Percentiles rank a stretch among this genome's conserved stretches.
Evolutionary conservation across 805 yeast species (phyloP).

Genomic region (Starmerella apis): DNA sequence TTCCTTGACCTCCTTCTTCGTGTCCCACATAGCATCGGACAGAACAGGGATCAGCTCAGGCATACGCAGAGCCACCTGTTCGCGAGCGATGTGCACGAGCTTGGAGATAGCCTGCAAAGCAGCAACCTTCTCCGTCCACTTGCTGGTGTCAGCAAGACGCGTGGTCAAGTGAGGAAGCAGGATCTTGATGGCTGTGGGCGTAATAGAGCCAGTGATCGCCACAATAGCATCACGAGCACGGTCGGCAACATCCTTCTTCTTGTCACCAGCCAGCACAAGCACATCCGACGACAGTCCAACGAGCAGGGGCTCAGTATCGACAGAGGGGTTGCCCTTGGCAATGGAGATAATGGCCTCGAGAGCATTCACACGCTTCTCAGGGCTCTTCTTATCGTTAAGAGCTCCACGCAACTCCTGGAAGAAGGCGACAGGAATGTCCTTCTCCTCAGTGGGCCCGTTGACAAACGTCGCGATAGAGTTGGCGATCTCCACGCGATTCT

Average conservation of each 20-base stretch:
- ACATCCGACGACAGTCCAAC: conserved; percentile 62
- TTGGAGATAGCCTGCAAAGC: conserved; percentile 73
- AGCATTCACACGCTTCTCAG: conserved; percentile 57
- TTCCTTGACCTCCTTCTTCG: conserved; percentile 94
- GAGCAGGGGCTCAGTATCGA: conserved; percentile 71
- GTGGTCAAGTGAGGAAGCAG: conserved; percentile 69
- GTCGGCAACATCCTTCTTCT: conserved; percentile 62
- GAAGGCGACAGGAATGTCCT: conserved; percentile 89
- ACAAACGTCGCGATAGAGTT: conserved; percentile 82
- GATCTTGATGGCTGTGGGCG: conserved; percentile 89
- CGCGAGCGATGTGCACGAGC: conserved; percentile 88
- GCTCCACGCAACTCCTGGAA: conserved; percentile 66
- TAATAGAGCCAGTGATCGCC: conserved; percentile 69
- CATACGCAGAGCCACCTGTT: conserved; percentile 96
- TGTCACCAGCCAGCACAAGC: conserved; percentile 79
- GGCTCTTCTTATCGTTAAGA: conserved; percentile 69
- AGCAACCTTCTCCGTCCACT: conserved; percentile 98
- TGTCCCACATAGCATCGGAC: conserved; percentile 99
- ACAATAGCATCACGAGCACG: conserved; percentile 67
- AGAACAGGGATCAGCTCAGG: conserved; percentile 97
- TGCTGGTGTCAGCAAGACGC: conserved; percentile 54
- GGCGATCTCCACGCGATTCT: conserved; percentile 76
- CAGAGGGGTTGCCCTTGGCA: conserved; percentile 72
- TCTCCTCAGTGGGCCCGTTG: conserved; percentile 95
- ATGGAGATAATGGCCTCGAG: conserved; percentile 76